phyloP scores from a whole-genome alignment of 148 eudicot genomes.

The Spergularia bocconei region DNA sequence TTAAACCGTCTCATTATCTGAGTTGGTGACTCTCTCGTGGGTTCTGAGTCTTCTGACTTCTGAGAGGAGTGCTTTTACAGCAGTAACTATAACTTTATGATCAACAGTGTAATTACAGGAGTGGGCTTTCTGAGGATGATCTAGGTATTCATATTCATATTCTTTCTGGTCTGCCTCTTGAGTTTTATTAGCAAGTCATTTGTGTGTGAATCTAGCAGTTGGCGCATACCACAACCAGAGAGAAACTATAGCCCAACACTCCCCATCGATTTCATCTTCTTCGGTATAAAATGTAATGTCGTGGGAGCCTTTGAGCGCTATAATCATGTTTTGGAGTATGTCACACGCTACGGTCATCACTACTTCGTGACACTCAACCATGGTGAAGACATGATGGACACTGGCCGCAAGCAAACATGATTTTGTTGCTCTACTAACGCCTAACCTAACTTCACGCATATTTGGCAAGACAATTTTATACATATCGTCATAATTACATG shows the following conservation, averaged over 20 bases:
- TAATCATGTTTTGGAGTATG: too few relatives aligned
- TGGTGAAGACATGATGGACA: too few relatives aligned
- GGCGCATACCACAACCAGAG: too few relatives aligned
- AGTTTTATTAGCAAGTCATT: too few relatives aligned
- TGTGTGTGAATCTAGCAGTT: too few relatives aligned
- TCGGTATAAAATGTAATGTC: too few relatives aligned
- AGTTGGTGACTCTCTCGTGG: conserved; percentile 18
- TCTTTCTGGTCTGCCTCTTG: neutral
- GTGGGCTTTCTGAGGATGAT: conserved; percentile 7
- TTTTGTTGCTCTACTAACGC: neutral
- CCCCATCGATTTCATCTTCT: too few relatives aligned
- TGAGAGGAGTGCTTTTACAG: conserved; percentile 6
- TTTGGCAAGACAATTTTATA: neutral
- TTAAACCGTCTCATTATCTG: conserved; percentile 3
- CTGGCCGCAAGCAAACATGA: neutral
- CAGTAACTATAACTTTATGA: conserved; percentile 13
- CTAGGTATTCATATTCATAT: neutral
- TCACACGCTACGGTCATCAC: too few relatives aligned
- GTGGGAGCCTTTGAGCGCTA: too few relatives aligned
- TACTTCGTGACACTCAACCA: too few relatives aligned
- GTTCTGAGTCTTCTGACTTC: conserved; percentile 1
- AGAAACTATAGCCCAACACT: too few relatives aligned
- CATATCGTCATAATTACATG: neutral
- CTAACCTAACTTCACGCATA: conserved; percentile 9
- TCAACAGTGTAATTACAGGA: conserved; percentile 23